A percentile compares a stretch with the other conserved stretches of the same genome.
Evolutionary conservation across 208 protist genomes (phyloP).

Genomic region (Endotrypanum monterogeii): DNA sequence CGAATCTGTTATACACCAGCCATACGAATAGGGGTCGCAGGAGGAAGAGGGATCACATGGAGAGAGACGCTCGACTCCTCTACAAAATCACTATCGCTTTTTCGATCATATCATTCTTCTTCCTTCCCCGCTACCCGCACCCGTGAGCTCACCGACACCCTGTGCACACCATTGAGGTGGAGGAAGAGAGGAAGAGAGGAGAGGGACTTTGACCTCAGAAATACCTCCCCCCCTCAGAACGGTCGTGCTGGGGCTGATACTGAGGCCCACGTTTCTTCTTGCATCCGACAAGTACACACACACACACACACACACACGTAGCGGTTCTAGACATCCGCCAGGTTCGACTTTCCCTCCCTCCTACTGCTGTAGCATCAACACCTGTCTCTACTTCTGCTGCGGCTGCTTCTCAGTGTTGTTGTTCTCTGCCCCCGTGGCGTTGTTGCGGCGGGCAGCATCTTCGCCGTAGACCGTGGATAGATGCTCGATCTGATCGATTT

Average conservation of each 20-base stretch:
- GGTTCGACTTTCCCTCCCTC: conserved; percentile 8
- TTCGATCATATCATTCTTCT: too few relatives aligned
- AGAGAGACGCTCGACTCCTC: too few relatives aligned
- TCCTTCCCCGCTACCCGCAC: too few relatives aligned
- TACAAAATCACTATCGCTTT: too few relatives aligned
- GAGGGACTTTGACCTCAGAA: too few relatives aligned
- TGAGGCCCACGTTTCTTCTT: neutral
- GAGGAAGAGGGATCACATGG: too few relatives aligned
- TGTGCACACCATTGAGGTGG: neutral
- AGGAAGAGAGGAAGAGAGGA: too few relatives aligned
- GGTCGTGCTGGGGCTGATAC: conserved; percentile 3
- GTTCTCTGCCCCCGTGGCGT: conserved; percentile 17
- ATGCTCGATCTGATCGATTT: conserved; percentile 61
- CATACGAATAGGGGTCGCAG: too few relatives aligned
- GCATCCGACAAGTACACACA: neutral
- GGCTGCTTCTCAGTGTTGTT: conserved; percentile 26
- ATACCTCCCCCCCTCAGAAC: too few relatives aligned
- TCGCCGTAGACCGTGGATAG: conserved; percentile 44
- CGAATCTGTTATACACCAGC: neutral
- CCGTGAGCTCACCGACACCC: too few relatives aligned
- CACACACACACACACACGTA: conserved; percentile 10
- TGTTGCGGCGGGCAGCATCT: conserved; percentile 24
- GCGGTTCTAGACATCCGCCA: neutral
- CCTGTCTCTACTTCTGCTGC: conserved; percentile 19
- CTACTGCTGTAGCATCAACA: neutral